phyloP scores from a whole-genome alignment of 805 yeast genomes.

The Jamesozyma jinghongensis region DNA sequence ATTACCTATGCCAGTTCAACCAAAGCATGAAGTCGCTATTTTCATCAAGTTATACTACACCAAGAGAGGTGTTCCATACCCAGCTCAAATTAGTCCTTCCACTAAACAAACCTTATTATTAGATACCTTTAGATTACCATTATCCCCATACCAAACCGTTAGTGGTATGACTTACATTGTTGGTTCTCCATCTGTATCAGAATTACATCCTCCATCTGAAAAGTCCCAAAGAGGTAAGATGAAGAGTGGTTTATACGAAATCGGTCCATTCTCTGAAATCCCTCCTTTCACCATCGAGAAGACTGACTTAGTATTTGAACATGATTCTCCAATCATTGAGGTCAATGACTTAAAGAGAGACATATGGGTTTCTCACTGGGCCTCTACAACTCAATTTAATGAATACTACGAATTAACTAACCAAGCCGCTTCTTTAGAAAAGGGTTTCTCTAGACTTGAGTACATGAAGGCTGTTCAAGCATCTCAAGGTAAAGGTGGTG shows the following conservation, averaged over 20 bases:
- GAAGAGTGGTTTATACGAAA: constrained; percentile 20
- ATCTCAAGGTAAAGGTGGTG: constrained; percentile 21
- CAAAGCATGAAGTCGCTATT: constrained; percentile 45
- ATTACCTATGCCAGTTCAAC: constrained; percentile 59
- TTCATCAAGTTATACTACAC: constrained; percentile 42
- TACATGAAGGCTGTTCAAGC: constrained; percentile 38
- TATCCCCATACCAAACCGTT: constrained; percentile 54
- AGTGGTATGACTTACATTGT: constrained; percentile 38
- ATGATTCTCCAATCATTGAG: constrained; percentile 54
- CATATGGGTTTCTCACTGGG: constrained; percentile 85
- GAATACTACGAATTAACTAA: constrained; percentile 79
- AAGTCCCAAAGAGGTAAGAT: constrained; percentile 32
- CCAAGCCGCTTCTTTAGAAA: constrained; percentile 56
- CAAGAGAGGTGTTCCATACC: constrained; percentile 47
- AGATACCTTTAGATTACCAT: constrained; percentile 45
- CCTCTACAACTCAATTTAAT: constrained; percentile 61
- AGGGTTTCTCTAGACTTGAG: constrained; percentile 74
- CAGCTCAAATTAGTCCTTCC: constrained; percentile 49
- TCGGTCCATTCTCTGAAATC: constrained; percentile 45
- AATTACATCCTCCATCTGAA: constrained; percentile 14
- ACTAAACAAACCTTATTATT: constrained; percentile 54
- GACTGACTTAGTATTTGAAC: constrained; percentile 51
- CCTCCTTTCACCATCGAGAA: constrained; percentile 37
- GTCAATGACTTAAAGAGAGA: constrained; percentile 58
- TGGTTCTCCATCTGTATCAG: constrained; percentile 21